Conservation (phyloP, 2,329 filamentous ascomycete genomes). For the Daldinia sp. region DNA sequence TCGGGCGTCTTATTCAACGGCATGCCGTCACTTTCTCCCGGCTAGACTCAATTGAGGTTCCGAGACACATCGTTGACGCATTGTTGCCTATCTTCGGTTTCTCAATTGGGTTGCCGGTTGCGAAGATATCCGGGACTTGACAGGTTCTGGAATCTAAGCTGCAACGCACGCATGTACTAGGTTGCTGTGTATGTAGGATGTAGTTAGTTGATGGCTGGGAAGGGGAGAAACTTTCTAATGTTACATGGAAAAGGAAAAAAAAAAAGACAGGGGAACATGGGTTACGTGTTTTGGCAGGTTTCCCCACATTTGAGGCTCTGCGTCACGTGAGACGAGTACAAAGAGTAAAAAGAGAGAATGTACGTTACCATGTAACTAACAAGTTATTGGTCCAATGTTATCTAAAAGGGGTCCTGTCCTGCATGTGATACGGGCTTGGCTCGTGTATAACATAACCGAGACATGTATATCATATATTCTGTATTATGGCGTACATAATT, state of each 20-base stretch:
- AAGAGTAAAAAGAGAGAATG: too few species aligned
- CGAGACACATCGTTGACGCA: background rate
- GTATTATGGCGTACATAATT: background rate
- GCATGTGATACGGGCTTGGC: too few species aligned
- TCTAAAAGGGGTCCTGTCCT: background rate
- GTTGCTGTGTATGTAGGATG: background rate
- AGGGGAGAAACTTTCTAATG: too few species aligned
- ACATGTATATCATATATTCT: background rate
- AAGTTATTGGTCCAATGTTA: too few species aligned
- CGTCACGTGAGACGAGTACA: background rate
- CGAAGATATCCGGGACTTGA: background rate
- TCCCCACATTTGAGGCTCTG: background rate
- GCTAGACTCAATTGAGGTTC: background rate
- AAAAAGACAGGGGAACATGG: background rate
- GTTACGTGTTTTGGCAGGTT: background rate
- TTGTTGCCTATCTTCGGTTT: conserved; percentile 3
- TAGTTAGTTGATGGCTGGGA: too few species aligned
- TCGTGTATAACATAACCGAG: too few species aligned
- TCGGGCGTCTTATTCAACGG: background rate
- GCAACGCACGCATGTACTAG: background rate
- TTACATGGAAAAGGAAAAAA: background rate
- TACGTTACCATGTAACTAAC: too few species aligned
- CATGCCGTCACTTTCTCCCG: background rate
- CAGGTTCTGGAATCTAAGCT: background rate
- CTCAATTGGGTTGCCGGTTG: background rate